A percentile compares a stretch with the other conserved stretches of the same genome.
phyloP scores from a whole-genome alignment of 768 basidiomycete species.

The Calocybe indica region DNA sequence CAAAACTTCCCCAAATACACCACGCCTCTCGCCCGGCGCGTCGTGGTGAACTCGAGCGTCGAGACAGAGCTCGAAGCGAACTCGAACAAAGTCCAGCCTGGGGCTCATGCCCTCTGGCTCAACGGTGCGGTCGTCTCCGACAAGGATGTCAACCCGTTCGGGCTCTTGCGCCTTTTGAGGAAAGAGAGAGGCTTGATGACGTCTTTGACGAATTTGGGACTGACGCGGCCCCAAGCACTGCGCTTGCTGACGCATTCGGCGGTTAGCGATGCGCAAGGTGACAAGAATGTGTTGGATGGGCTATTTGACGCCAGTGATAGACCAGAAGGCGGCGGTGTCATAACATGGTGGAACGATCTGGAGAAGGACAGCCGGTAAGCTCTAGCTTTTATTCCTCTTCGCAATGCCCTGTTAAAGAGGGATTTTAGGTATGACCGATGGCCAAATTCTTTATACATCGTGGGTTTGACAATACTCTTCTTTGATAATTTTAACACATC shows the following conservation, averaged over 20 bases:
- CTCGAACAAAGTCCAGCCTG: slow-evolving; percentile 43
- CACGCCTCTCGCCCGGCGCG: slow-evolving; percentile 64
- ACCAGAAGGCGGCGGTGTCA: slow-evolving; percentile 64
- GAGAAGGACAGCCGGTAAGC: slow-evolving; percentile 71
- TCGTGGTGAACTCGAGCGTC: slow-evolving; percentile 46
- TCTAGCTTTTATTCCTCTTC: slow-evolving; percentile 7
- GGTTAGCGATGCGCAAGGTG: slow-evolving; percentile 47
- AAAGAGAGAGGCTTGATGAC: slow-evolving; percentile 63
- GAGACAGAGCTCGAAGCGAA: slow-evolving; percentile 53
- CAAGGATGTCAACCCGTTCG: slow-evolving; percentile 67
- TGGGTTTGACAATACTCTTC: slow-evolving; percentile 20
- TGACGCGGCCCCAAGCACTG: slow-evolving; percentile 62
- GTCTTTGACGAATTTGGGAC: slow-evolving; percentile 54
- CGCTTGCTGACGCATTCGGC: slow-evolving; percentile 63
- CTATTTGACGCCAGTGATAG: slow-evolving; percentile 92
- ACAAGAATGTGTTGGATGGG: slow-evolving; percentile 50
- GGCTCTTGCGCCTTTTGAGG: slow-evolving; percentile 63
- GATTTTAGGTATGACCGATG: slow-evolving; percentile 43
- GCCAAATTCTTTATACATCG: slow-evolving; percentile 43
- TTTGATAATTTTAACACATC: slow-evolving; percentile 1
- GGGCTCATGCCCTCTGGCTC: slow-evolving; percentile 64
- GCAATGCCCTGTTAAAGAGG: neutral
- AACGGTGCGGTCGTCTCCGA: slow-evolving; percentile 65
- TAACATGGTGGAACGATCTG: slow-evolving; percentile 90
- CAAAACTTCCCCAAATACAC: slow-evolving; percentile 92